Evolutionary conservation across 2,329 filamentous ascomycete species (phyloP).

Genomic region (Aphanoascus verrucosus): DNA sequence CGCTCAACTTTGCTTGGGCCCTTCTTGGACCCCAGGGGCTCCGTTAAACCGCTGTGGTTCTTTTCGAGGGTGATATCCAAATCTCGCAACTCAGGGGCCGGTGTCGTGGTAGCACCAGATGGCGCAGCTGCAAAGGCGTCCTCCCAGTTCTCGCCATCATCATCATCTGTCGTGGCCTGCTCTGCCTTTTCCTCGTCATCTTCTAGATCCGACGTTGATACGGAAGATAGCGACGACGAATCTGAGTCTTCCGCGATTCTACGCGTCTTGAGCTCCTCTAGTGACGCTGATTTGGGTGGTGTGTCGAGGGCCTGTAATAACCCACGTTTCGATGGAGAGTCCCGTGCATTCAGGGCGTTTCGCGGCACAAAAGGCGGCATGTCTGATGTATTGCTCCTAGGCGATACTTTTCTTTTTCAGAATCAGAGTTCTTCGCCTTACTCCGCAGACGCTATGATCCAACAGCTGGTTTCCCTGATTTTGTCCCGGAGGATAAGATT

Average conservation of each 20-base stretch:
- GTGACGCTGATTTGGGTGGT: constrained; percentile 6
- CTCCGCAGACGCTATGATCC: no score
- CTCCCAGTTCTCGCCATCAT: constrained; percentile 52
- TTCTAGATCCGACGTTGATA: constrained; percentile 13
- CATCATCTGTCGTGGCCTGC: constrained; percentile 54
- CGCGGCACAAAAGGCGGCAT: constrained; percentile 41
- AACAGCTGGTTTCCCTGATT: no score
- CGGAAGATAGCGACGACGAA: constrained; percentile 32
- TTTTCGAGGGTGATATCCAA: constrained; percentile 59
- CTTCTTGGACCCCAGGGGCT: constrained; percentile 59
- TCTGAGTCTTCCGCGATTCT: constrained; percentile 20
- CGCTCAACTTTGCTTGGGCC: constrained; percentile 78
- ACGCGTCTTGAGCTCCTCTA: constrained; percentile 10
- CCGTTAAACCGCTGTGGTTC: constrained; percentile 47
- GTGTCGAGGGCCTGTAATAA: constrained; percentile 13
- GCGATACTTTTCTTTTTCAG: no score
- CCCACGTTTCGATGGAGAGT: constrained; percentile 19
- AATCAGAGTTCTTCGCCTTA: no score
- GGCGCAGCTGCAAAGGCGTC: constrained; percentile 39
- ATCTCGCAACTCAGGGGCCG: constrained; percentile 50
- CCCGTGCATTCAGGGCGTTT: constrained; percentile 29
- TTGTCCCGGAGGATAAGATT: no score
- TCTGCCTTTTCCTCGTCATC: constrained; percentile 38
- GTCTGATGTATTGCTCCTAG: neutral
- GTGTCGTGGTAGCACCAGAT: constrained; percentile 31